These are phyloP conservation scores for Glarea lozoyensis DNA, from an alignment of 495 filamentous ascomycete species.

Conservation along the genomic window DNA sequence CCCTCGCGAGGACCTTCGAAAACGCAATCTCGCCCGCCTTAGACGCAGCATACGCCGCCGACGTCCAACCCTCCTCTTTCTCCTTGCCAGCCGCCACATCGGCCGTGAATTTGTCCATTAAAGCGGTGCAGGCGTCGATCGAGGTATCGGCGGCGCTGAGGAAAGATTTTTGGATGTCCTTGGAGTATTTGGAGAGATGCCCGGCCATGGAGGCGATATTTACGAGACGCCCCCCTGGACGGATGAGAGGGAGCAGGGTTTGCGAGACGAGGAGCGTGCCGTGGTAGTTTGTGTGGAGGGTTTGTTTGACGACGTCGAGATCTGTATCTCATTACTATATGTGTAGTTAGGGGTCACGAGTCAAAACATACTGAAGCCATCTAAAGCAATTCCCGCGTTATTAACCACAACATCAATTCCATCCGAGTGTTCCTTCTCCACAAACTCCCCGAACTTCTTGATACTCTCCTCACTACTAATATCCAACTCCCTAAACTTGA, in stretches of 20 bases:
- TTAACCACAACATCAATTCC: constrained; percentile 42
- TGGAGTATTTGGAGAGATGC: constrained; percentile 32
- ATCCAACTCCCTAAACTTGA: constrained; percentile 35
- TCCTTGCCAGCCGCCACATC: constrained; percentile 31
- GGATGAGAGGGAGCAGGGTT: constrained; percentile 33
- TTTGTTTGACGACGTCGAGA: constrained; percentile 35
- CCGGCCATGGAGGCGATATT: constrained; percentile 37
- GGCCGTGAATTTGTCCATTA: constrained; percentile 34
- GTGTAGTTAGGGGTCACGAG: not conserved
- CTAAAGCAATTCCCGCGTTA: constrained; percentile 33
- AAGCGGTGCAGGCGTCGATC: constrained; percentile 27
- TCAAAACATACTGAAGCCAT: constrained; percentile 22
- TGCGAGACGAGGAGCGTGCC: constrained; percentile 32
- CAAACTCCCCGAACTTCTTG: constrained; percentile 25
- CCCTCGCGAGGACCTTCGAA: constrained; percentile 30
- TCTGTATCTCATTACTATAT: constrained; percentile 20
- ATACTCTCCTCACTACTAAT: constrained; percentile 34
- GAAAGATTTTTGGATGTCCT: constrained; percentile 25
- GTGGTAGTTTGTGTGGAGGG: constrained; percentile 39
- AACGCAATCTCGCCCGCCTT: constrained; percentile 37
- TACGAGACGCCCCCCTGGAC: constrained; percentile 30
- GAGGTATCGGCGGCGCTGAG: constrained; percentile 20
- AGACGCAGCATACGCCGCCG: constrained; percentile 35
- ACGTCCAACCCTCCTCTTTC: constrained; percentile 35
- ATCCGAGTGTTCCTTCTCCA: constrained; percentile 34